Conservation (phyloP, 148 eudicot genomes). For the Cornus controversa region DNA sequence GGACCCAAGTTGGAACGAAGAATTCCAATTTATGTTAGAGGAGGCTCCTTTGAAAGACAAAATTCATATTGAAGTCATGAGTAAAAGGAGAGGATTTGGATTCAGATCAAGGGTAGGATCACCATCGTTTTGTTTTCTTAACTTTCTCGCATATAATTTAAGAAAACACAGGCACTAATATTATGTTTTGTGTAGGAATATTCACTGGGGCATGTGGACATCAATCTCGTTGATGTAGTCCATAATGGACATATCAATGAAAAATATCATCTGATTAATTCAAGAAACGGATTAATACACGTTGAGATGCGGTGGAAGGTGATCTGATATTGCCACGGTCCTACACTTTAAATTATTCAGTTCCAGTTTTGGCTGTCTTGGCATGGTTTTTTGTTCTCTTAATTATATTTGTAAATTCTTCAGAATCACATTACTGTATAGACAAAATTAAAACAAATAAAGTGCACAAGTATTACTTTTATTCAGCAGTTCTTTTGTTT, state of each 20-base stretch:
- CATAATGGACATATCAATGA: slow-evolving; percentile 58
- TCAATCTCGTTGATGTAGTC: slow-evolving; percentile 65
- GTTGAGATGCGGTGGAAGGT: slow-evolving; percentile 53
- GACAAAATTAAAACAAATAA: neutral
- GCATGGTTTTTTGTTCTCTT: no score
- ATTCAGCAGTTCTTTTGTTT: no score
- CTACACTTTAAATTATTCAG: neutral
- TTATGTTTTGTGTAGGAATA: slow-evolving; percentile 40
- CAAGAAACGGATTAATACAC: slow-evolving; percentile 57
- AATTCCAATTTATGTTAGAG: slow-evolving; percentile 67
- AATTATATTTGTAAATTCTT: neutral
- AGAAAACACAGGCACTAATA: neutral
- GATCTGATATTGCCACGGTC: slow-evolving; percentile 22
- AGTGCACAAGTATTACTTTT: neutral
- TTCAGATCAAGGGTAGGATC: slow-evolving; percentile 43
- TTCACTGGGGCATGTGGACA: slow-evolving; percentile 63
- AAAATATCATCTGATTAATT: slow-evolving; percentile 59
- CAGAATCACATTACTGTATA: neutral
- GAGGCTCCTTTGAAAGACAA: slow-evolving; percentile 67
- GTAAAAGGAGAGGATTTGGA: slow-evolving; percentile 45
- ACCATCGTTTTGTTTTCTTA: neutral
- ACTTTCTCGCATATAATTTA: no score
- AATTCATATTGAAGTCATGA: slow-evolving; percentile 57
- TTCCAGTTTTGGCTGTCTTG: neutral
- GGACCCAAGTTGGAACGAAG: slow-evolving; percentile 73